Conservation (phyloP, 2,329 filamentous ascomycete species). For the Verruconis gallopava region DNA sequence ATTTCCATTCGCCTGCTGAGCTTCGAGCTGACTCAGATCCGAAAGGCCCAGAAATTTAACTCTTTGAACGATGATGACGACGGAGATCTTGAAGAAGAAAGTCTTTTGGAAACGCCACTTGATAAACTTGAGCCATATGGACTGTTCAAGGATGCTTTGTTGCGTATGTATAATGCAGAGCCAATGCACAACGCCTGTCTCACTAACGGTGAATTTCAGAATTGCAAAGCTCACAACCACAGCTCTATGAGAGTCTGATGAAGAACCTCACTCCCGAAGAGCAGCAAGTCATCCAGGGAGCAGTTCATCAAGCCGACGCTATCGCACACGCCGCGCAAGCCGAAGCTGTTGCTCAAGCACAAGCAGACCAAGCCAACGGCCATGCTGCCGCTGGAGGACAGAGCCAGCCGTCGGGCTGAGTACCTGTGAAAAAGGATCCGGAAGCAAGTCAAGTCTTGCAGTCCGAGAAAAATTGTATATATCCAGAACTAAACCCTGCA, state of each 20-base stretch:
- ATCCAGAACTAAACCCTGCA: no score
- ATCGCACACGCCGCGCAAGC: conserved; percentile 30
- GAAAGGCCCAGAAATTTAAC: conserved; percentile 67
- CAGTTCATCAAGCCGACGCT: conserved; percentile 57
- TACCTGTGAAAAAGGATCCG: neutral
- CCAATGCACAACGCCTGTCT: neutral
- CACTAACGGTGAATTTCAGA: conserved; percentile 41
- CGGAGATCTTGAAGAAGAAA: conserved; percentile 84
- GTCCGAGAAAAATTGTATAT: no score
- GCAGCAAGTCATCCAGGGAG: conserved; percentile 64
- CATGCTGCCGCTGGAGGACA: neutral
- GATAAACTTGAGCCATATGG: conserved; percentile 93
- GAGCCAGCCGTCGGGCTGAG: neutral
- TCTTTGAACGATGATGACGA: conserved; percentile 64
- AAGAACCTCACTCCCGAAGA: conserved; percentile 69
- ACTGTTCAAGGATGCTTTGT: conserved; percentile 68
- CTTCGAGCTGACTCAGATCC: no score
- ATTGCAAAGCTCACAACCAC: conserved; percentile 81
- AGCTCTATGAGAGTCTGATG: conserved; percentile 72
- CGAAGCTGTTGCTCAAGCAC: neutral
- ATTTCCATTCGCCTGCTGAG: no score
- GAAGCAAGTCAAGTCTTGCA: no score
- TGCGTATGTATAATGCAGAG: conserved; percentile 53
- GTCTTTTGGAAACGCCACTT: conserved; percentile 81
- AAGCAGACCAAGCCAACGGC: neutral